Conservation (phyloP, 2,329 filamentous ascomycete genomes). For the Fusarium chuoi region DNA sequence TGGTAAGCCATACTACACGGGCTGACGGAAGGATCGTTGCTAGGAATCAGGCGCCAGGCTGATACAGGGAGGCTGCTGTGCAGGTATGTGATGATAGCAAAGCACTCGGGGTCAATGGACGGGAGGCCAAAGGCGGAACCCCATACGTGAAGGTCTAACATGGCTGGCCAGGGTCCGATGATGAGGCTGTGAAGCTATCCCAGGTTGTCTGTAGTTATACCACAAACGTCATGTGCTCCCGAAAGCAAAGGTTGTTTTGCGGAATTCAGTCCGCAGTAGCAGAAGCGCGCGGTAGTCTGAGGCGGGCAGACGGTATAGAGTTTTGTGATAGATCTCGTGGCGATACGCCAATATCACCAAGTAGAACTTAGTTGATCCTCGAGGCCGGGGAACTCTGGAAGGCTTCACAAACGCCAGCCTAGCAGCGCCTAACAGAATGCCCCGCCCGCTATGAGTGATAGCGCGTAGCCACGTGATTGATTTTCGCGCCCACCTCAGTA, state of each 20-base stretch:
- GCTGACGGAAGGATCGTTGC: slow-evolving; percentile 76
- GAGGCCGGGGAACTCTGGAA: slow-evolving; percentile 9
- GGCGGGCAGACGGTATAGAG: neutral
- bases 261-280: neutral
- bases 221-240: slow-evolving; percentile 20
- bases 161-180: slow-evolving; percentile 28
- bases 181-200: slow-evolving; percentile 23
- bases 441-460: slow-evolving; percentile 34
- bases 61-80: slow-evolving; percentile 68
- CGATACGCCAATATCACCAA: slow-evolving; percentile 14
- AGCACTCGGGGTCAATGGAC: slow-evolving; percentile 91
- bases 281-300: slow-evolving; percentile 17
- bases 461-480: slow-evolving; percentile 42
- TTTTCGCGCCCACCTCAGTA: neutral
- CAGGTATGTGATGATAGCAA: slow-evolving; percentile 84
- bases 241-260: neutral
- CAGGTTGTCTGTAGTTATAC: slow-evolving; percentile 2
- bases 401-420: slow-evolving; percentile 29
- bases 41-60: slow-evolving; percentile 76
- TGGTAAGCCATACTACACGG: slow-evolving; percentile 69
- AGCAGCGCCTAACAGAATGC: neutral
- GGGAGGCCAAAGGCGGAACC: slow-evolving; percentile 88
- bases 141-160: slow-evolving; percentile 83
- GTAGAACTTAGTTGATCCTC: slow-evolving; percentile 9
- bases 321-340: slow-evolving; percentile 17